Conservation (phyloP, 2,329 filamentous ascomycete genomes). For the Stylonectria norvegica region DNA sequence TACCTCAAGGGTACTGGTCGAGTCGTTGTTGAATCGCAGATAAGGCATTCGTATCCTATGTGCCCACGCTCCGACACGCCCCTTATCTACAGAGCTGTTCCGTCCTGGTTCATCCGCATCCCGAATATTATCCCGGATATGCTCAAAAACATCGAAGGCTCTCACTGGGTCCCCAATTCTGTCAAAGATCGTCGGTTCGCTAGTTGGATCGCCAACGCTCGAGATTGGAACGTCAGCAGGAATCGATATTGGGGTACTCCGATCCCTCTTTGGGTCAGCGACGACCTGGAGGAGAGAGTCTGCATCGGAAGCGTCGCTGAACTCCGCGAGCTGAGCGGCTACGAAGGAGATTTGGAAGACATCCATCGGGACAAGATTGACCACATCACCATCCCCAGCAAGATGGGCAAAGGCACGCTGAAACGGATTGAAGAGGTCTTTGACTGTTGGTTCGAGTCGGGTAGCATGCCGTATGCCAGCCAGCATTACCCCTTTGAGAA, state of each 20-base stretch:
- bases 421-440: slow-evolving; percentile 84
- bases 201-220: slow-evolving; percentile 86
- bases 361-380: slow-evolving; percentile 93
- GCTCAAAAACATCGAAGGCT: slow-evolving; percentile 83
- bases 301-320: slow-evolving; percentile 84
- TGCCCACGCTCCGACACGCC: slow-evolving; percentile 95
- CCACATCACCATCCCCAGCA: slow-evolving; percentile 88
- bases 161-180: slow-evolving; percentile 86
- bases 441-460: slow-evolving; percentile 96
- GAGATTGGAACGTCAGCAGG: slow-evolving; percentile 92
- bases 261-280: slow-evolving; percentile 86
- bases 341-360: slow-evolving; percentile 75
- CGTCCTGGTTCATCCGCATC: slow-evolving; percentile 93
- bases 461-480: slow-evolving; percentile 90
- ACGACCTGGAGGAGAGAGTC: slow-evolving; percentile 81
- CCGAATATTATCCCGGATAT: slow-evolving; percentile 79
- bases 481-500: slow-evolving; percentile 93
- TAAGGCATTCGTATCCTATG: slow-evolving; percentile 90
- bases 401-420: slow-evolving; percentile 79
- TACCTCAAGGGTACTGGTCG: slow-evolving; percentile 73
- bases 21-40: slow-evolving; percentile 78
- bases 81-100: slow-evolving; percentile 86
- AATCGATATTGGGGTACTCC: slow-evolving; percentile 97
- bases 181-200: slow-evolving; percentile 90
- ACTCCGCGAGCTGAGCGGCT: slow-evolving; percentile 82